Evolutionary conservation across 2,329 filamentous ascomycete species (phyloP), one percentile per base, ranked within the genome.

Genomic region (Eurotiales sp.): DNA sequence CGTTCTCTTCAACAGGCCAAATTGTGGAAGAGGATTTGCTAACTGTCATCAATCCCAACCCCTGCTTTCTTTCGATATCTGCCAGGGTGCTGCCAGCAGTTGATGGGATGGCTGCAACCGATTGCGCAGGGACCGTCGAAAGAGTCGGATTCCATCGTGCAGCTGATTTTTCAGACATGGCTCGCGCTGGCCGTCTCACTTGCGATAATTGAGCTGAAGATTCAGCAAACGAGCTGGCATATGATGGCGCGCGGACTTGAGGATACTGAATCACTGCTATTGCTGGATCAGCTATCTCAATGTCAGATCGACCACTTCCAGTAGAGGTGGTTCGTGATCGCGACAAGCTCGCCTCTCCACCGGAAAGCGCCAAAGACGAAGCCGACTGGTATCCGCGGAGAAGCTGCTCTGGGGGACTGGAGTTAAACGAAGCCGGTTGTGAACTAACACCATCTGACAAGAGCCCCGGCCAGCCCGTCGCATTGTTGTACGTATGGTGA

Each of bases 111-210:
- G 62, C 63, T 23, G 23, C 25, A 11, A 44, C 45, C 8, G 46
- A 23, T 40, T 49, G 29, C 37, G 75, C 76, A 2, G 70, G 70
- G 4, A 76, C 70, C 8, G 71, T 71, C 11, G 74, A 76, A 21
- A 77, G 60, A 40, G 72, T 69, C 43, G 70, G 69, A 49, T 70
- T 70, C 62, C 71, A 72, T 47, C 65, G 66, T 17, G 66, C 61
- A 12, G 65, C 63, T 17, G 65, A 62, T 19, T 61, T 62, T 30
- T 68, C 66, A 7, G 64, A 63, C 41, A 66, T 63, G 30, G 65
- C 63, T 44, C 66, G 65, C 19, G 62, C 63, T 6, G 58, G 41
- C 37, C 56, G 50, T 49, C 51, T 37, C 19, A 48, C 27, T 15
- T 56, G 58, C 22, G 62, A 62, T 30, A 59, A 55, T 10, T 58